These are phyloP conservation scores for Nannochloris sp. DNA, from an alignment of 139 green algal genomes.

Conservation along the genomic window DNA sequence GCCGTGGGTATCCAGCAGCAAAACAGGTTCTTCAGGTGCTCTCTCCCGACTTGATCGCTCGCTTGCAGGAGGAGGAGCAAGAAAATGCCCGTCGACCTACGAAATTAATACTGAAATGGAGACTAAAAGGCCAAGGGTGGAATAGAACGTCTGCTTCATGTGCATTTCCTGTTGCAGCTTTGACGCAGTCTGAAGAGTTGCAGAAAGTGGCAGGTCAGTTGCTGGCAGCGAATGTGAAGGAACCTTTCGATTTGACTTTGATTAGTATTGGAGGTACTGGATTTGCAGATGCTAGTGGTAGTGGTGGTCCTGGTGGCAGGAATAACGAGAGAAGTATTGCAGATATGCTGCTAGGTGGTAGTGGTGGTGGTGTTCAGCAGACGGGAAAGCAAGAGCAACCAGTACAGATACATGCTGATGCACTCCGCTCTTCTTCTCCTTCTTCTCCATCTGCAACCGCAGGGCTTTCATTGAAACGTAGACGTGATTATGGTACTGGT, in stretches of 20 bases:
- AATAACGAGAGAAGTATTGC: background rate
- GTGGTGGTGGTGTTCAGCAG: background rate
- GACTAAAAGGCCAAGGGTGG: conserved; percentile 40
- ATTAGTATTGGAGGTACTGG: conserved; percentile 53
- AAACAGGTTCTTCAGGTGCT: conserved; percentile 44
- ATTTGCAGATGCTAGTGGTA: conserved; percentile 32
- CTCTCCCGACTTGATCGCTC: conserved; percentile 57
- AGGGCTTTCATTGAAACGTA: background rate
- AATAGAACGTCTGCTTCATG: conserved; percentile 38
- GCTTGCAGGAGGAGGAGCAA: conserved; percentile 50
- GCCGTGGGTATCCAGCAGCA: conserved; percentile 21
- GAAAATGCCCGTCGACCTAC: conserved; percentile 28
- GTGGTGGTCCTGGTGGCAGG: too few relatives aligned
- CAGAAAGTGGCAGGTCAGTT: conserved; percentile 22
- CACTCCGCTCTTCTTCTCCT: too few relatives aligned
- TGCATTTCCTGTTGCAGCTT: conserved; percentile 25
- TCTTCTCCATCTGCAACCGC: background rate
- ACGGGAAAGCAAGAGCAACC: too few relatives aligned
- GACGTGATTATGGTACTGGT: conserved; percentile 14
- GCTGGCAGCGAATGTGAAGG: conserved; percentile 10
- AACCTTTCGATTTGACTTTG: conserved; percentile 60
- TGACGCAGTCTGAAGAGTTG: background rate
- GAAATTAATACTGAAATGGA: conserved; percentile 65
- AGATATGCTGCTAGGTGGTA: background rate
- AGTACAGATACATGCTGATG: too few relatives aligned